Evolutionary conservation across 495 filamentous ascomycete genomes (phyloP).

Genomic region (Penicillium macrosclerotiorum): DNA sequence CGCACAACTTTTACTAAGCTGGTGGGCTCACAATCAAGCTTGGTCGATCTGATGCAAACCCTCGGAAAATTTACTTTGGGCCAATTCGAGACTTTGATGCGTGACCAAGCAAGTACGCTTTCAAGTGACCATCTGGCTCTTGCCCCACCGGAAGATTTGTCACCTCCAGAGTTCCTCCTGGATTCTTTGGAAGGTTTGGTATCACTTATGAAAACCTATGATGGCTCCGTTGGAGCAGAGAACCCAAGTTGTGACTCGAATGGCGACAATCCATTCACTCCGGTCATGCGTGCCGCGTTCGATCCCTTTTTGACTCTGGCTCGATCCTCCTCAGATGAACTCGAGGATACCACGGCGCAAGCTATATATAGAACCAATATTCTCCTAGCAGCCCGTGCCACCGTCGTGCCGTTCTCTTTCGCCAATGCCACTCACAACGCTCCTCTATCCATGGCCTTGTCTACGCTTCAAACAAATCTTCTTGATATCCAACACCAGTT

Average conservation of each 20-base stretch:
- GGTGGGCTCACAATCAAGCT: constrained; percentile 63
- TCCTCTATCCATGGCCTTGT: constrained; percentile 36
- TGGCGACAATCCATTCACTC: constrained; percentile 55
- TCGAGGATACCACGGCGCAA: constrained; percentile 52
- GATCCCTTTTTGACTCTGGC: constrained; percentile 81
- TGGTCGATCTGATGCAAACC: constrained; percentile 65
- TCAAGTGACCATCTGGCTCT: constrained; percentile 67
- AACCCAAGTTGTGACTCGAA: constrained; percentile 43
- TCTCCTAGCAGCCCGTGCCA: constrained; percentile 53
- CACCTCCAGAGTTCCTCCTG: constrained; percentile 77
- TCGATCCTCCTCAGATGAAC: constrained; percentile 61
- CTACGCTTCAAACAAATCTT: constrained; percentile 39
- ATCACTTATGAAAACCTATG: constrained; percentile 77
- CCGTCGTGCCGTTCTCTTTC: constrained; percentile 42
- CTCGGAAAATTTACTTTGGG: constrained; percentile 76
- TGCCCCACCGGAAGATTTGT: constrained; percentile 54
- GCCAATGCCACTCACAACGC: constrained; percentile 39
- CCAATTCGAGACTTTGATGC: constrained; percentile 78
- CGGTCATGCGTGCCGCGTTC: constrained; percentile 77
- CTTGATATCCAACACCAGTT: constrained; percentile 52
- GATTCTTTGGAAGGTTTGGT: constrained; percentile 75
- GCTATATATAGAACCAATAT: constrained; percentile 86
- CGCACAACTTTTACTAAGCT: constrained; percentile 77
- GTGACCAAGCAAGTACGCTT: constrained; percentile 70
- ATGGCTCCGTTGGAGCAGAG: constrained; percentile 68